Evolutionary conservation across 2,329 filamentous ascomycete species (phyloP).

Genomic region (Aspergillus tanneri): DNA sequence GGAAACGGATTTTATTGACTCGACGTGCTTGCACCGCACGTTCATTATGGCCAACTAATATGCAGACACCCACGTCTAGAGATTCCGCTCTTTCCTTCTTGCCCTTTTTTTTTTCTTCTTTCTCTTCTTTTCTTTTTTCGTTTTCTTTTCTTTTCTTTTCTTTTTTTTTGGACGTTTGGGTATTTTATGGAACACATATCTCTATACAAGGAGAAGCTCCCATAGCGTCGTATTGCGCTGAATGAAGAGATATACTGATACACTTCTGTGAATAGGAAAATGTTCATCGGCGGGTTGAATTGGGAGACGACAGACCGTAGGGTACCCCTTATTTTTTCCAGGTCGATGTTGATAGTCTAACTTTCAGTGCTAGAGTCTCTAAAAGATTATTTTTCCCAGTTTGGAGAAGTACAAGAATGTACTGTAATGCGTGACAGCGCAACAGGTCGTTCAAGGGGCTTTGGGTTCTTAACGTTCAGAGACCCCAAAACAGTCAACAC

Average conservation of each 20-base stretch:
- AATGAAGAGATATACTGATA: slow-evolving; percentile 31
- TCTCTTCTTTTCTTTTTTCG: neutral
- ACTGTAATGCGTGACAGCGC: slow-evolving; percentile 99
- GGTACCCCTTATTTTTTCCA: slow-evolving; percentile 38
- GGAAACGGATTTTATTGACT: too few species aligned
- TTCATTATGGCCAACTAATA: too few species aligned
- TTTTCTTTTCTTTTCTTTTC: neutral
- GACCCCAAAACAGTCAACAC: slow-evolving; percentile 98
- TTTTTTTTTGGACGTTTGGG: neutral
- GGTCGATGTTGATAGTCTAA: slow-evolving; percentile 25
- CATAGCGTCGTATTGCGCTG: neutral
- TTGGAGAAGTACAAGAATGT: slow-evolving; percentile 94
- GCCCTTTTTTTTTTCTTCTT: neutral
- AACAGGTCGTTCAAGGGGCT: slow-evolving; percentile 89
- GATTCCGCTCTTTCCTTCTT: neutral
- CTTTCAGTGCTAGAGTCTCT: slow-evolving; percentile 70
- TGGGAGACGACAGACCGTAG: slow-evolving; percentile 99
- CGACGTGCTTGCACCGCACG: too few species aligned
- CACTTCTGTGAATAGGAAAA: slow-evolving; percentile 68
- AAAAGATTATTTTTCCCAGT: slow-evolving; percentile 95
- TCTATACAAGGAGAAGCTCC: neutral
- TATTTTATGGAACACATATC: neutral
- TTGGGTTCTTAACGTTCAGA: slow-evolving; percentile 96
- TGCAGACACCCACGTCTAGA: too few species aligned
- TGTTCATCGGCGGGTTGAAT: slow-evolving; percentile 98